These are phyloP conservation scores for Telfairia occidentalis DNA, from an alignment of 331 rosid species.

Conservation along the genomic window DNA sequence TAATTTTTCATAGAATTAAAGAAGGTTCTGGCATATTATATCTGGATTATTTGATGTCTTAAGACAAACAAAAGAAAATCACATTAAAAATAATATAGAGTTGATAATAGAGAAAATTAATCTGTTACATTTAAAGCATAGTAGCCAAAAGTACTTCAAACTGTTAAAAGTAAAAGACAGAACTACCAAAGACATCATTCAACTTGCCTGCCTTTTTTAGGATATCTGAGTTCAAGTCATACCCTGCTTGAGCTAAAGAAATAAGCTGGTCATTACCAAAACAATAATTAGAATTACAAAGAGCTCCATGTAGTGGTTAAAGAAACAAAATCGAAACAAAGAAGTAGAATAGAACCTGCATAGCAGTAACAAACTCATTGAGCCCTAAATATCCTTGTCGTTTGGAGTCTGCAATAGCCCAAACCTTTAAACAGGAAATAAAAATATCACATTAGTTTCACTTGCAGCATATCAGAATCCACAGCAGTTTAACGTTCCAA, in stretches of 20 bases:
- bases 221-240: constrained; percentile 42
- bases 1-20: not conserved
- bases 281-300: not conserved
- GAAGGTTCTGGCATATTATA: not conserved
- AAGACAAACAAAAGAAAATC: not conserved
- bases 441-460: not conserved
- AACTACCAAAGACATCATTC: not conserved
- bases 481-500: not conserved
- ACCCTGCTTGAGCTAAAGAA: constrained; percentile 68
- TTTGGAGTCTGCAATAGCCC: constrained; percentile 73
- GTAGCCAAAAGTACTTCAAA: not conserved
- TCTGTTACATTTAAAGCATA: not conserved
- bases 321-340: not conserved
- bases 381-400: constrained; percentile 66
- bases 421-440: constrained; percentile 30
- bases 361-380: constrained; percentile 57
- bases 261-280: constrained; percentile 36
- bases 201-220: constrained; percentile 53
- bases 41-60: not conserved
- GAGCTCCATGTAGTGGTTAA: constrained; percentile 2
- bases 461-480: not conserved
- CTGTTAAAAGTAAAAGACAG: not conserved
- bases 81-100: not conserved
- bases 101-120: not conserved
- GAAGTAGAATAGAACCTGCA: constrained; percentile 51